These are phyloP conservation scores for Rhodocollybia butyracea DNA, from an alignment of 768 basidiomycete genomes.

Conservation along the genomic window DNA sequence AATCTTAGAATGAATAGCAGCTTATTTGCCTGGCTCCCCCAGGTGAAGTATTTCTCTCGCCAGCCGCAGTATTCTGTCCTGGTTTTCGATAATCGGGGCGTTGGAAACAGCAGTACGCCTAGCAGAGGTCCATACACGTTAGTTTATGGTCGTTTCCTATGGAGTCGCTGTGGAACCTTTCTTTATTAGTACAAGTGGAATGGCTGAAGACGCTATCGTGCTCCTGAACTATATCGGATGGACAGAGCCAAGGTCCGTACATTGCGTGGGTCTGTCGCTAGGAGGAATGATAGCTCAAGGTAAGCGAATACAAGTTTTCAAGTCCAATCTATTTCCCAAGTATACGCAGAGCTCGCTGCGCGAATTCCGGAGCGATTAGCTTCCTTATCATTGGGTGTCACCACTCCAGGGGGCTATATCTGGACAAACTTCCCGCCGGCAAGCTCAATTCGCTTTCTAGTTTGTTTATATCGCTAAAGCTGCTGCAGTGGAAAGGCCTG, in stretches of 20 bases:
- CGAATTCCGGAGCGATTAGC: constrained; percentile 64
- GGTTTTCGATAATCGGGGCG: constrained; percentile 85
- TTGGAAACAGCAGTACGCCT: constrained; percentile 70
- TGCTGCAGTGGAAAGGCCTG: constrained; percentile 37
- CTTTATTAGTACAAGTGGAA: constrained; percentile 61
- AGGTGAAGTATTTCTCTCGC: constrained; percentile 60
- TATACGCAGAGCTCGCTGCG: constrained; percentile 58
- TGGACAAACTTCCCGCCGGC: constrained; percentile 68
- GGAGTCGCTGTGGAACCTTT: neutral
- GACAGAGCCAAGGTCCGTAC: constrained; percentile 57
- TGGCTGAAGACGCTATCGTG: constrained; percentile 72
- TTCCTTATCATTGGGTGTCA: constrained; percentile 66
- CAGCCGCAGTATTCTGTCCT: constrained; percentile 55
- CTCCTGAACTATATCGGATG: constrained; percentile 72
- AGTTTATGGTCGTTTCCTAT: constrained; percentile 19
- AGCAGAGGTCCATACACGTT: constrained; percentile 79
- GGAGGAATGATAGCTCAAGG: constrained; percentile 30
- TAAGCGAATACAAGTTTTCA: neutral
- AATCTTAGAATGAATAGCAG: constrained; percentile 56
- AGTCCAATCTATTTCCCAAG: neutral
- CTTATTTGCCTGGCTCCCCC: constrained; percentile 60
- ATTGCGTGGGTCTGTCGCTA: constrained; percentile 72
- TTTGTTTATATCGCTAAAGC: too few species aligned
- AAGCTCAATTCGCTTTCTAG: constrained; percentile 15
- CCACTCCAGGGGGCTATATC: constrained; percentile 58